Base-by-base conservation (phyloP, 768 basidiomycete species). In the Collybia mongolica region DNA sequence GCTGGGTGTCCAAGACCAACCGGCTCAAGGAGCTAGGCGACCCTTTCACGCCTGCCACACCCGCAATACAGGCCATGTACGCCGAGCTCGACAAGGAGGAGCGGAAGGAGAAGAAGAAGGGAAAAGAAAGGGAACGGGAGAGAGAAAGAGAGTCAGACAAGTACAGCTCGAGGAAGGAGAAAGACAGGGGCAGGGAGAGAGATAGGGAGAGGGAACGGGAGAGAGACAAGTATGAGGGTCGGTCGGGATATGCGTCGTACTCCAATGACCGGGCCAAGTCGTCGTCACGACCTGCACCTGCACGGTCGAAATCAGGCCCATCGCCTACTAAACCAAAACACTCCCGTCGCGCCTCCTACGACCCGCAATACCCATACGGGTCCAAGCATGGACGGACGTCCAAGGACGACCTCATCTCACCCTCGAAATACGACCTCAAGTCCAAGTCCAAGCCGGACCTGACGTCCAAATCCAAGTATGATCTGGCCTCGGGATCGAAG, bases 1-100 rank as follows among this genome's bases (percentile, higher is more conserved):
- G 47, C 9, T 59, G 58, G 58, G 58, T 55, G 12, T 24, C 50
- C 39, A 44, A 40, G 23, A 56, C 55, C 5, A 56, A 53, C 37
- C 39, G 35, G 5, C 18, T 50, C 18, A 49, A 54, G 48, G 37
- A 45, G 6, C 55, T 49, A 15, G 44, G 46, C 14, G 51, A 56
- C 26, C 55, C 55, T 2, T 53, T 51, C 20, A 48, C 52, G 18
- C 52, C 55, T 6, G 52, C 55, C 4, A 56, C 55, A n/a, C 55
- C 55, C n/a, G 55, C 55, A 5, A 37, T 43, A 6, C 44, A 41
- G 11, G 32, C 38, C 22, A 43, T 32, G 14, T 39, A 46, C 15
- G n/a, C 23, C 3, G 38, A 39, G 17, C 26, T 14, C 1, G 22
- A 44, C 39, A 35, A 20, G 18, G 38, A 46, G 8, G 24, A 7